Evolutionary conservation across 441 rosid genomes (phyloP).

Genomic region (Brassica hybrid): DNA sequence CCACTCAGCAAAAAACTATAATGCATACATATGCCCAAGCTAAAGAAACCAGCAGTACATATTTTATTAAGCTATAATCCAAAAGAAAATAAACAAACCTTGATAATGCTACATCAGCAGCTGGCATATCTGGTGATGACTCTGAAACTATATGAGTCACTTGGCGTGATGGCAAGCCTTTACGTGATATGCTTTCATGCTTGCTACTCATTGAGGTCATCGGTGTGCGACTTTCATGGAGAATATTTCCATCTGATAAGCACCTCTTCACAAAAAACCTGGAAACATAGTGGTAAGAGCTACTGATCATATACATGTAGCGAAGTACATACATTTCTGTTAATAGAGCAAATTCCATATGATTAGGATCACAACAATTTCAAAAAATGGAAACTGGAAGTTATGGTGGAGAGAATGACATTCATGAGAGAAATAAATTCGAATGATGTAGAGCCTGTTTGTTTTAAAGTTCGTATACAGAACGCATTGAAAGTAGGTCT

Average conservation of each 20-base stretch:
- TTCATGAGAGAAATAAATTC: not conserved
- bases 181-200: constrained; percentile 54
- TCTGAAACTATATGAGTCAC: constrained; percentile 45
- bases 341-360: not conserved
- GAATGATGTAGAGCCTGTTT: constrained; percentile 17
- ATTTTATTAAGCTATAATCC: constrained; percentile 6
- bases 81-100: constrained; percentile 56
- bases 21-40: constrained; percentile 3
- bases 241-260: constrained; percentile 90
- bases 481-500: constrained; percentile 20
- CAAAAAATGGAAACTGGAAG: constrained; percentile 3
- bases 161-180: constrained; percentile 52
- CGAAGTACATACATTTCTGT: not conserved
- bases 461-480: constrained; percentile 19
- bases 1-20: not conserved
- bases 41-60: constrained; percentile 11
- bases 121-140: constrained; percentile 73
- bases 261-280: constrained; percentile 84
- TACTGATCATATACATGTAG: constrained; percentile 17
- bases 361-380: constrained; percentile 20
- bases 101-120: constrained; percentile 68
- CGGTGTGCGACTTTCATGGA: constrained; percentile 55
- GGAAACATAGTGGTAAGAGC: constrained; percentile 42
- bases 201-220: constrained; percentile 56
- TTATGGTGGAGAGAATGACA: constrained; percentile 22